A percentile compares a stretch with the other conserved stretches of the same genome.
Conservation (phyloP, 257 asterid species). For the Sherardia arvensis region DNA sequence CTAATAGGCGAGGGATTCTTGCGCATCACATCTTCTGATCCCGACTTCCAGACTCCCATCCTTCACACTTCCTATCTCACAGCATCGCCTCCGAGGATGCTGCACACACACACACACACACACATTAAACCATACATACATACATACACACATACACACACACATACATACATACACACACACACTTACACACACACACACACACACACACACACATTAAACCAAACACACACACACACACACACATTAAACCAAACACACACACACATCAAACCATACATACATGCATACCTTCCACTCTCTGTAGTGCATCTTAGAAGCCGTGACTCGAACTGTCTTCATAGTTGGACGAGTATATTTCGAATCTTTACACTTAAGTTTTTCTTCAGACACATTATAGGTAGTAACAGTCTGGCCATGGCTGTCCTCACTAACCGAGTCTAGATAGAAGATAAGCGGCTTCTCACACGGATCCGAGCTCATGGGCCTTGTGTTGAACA, state of each 20-base stretch:
- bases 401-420: slow-evolving; percentile 30
- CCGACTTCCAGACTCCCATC: slow-evolving; percentile 34
- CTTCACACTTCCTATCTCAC: slow-evolving; percentile 36
- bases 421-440: slow-evolving; percentile 18
- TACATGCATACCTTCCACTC: slow-evolving; percentile 75
- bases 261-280: not conserved
- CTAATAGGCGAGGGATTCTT: slow-evolving; percentile 42
- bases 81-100: slow-evolving; percentile 59
- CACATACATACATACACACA: slow-evolving; percentile 1
- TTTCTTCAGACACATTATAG: slow-evolving; percentile 27
- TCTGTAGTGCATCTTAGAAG: slow-evolving; percentile 40
- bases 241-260: too few species aligned
- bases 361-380: slow-evolving; percentile 21
- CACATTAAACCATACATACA: not conserved
- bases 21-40: slow-evolving; percentile 47
- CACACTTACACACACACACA: slow-evolving; percentile 13
- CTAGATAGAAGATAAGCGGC: slow-evolving; percentile 44
- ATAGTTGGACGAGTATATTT: slow-evolving; percentile 25
- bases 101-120: slow-evolving; percentile 26
- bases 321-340: slow-evolving; percentile 36
- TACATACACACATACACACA: slow-evolving; percentile 12
- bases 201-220: not conserved
- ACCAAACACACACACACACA: too few species aligned
- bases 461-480: slow-evolving; percentile 45
- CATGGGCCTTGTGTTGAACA: slow-evolving; percentile 65